Base-by-base conservation (phyloP, 2,329 filamentous ascomycete genomes). In the Trichoderma aggressivum region DNA sequence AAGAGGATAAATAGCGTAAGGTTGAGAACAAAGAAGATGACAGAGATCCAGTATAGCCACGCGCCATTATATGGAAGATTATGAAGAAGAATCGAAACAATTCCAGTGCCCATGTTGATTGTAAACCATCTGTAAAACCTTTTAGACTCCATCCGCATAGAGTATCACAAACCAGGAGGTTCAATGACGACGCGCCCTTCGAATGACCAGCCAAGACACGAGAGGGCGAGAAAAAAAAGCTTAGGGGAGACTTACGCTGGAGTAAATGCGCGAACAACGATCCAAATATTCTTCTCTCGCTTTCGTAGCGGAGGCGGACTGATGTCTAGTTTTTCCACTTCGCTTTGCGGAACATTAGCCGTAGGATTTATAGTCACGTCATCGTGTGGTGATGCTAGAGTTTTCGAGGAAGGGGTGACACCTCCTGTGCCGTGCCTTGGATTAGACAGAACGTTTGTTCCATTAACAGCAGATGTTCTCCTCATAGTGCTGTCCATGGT, bases 41-140 rank as follows among this genome's bases (percentile, higher is more conserved):
- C 32, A 0, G 63, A 66, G 7, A 66, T 66, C 50, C 50, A 66
- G 5, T 66, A 58, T 30, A 66, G 16, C 63, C 63, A 66, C 0
- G 21, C 24, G 14, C 50, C 63, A 28, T 66, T 66, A 21, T 58
- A 66, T 28, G 63, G 63, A 7, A 66, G 50, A 18, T 66, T 66
- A 16, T 66, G 63, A 66, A 66, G 63, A 18, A 66, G 63, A 11
- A 66, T 66, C 11, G 63, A 58, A 58, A 66, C 63, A 12, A 66
- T 66, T 7, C 63, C 63, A 21, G 63, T 66, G 11, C 63, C 63
- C 63, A 66, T 66, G 18, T 66, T 66, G 2, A 66, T 7, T n/a
- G 63, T 66, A 28, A 66, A 66, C 63, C 63, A 66, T 6, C 63
- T 58, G 8, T 7, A 26, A 43, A 43, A n/a, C 0, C 16, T 58